phyloP scores from a whole-genome alignment of 176 grass and related monocot genomes.

The Eremochloa ophiuroides region DNA sequence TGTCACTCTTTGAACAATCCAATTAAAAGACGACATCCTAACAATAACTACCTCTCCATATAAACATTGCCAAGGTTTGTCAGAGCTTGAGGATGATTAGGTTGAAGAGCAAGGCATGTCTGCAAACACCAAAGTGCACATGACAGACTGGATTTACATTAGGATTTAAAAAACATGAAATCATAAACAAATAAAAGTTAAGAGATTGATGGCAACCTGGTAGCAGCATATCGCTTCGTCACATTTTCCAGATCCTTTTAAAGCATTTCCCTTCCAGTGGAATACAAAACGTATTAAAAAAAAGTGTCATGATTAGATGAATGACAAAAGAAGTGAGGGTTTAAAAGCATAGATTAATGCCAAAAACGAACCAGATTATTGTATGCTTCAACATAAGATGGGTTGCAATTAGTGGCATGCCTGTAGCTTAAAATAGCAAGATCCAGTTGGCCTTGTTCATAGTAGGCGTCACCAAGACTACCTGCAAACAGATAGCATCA shows the following conservation, averaged over 20 bases:
- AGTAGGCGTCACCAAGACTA: neutral
- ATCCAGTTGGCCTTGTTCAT: neutral
- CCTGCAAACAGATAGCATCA: neutral
- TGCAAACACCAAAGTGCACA: neutral
- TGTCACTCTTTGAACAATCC: neutral
- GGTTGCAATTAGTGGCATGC: neutral
- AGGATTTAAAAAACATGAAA: neutral
- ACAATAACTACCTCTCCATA: neutral
- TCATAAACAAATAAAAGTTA: neutral
- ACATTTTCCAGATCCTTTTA: neutral
- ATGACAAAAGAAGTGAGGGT: neutral
- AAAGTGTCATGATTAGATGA: neutral
- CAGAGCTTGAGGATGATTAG: constrained; percentile 5
- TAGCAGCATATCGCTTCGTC: neutral
- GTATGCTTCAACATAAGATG: neutral
- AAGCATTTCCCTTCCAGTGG: neutral
- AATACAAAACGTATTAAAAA: neutral
- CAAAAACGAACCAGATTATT: constrained; percentile 1
- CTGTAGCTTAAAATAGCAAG: neutral
- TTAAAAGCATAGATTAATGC: neutral
- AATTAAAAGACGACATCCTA: neutral
- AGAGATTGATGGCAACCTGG: neutral
- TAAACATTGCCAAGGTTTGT: constrained; percentile 1
- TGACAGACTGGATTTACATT: neutral
- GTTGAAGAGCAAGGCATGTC: constrained; percentile 4